These are phyloP conservation scores for Juglanconis sp. DNA, from an alignment of 2,329 filamentous ascomycete species.

Conservation along the genomic window DNA sequence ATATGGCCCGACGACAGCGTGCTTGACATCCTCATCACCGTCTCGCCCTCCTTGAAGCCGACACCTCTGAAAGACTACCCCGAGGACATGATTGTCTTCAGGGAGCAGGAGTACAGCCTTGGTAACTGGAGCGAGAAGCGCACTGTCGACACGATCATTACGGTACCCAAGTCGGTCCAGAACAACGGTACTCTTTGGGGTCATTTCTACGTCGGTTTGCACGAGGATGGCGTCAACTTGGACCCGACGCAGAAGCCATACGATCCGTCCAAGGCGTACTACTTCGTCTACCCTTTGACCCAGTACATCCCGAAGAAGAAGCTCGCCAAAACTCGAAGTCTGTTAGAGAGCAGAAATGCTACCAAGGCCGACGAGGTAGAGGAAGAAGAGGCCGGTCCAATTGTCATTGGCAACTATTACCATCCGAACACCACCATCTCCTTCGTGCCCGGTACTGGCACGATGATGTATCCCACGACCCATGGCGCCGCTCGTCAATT, in stretches of 20 bases:
- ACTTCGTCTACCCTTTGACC: slow-evolving; percentile 82
- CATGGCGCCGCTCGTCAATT: slow-evolving; percentile 75
- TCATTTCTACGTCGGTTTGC: slow-evolving; percentile 83
- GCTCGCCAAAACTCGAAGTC: slow-evolving; percentile 78
- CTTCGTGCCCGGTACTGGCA: slow-evolving; percentile 76
- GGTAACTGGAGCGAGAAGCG: slow-evolving; percentile 78
- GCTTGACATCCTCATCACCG: slow-evolving; percentile 80
- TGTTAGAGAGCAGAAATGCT: slow-evolving; percentile 58
- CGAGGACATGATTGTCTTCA: slow-evolving; percentile 67
- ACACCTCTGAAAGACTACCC: slow-evolving; percentile 64
- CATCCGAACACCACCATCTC: slow-evolving; percentile 92
- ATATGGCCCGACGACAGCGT: slow-evolving; percentile 81
- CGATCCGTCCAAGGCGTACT: slow-evolving; percentile 72
- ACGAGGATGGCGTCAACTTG: slow-evolving; percentile 59
- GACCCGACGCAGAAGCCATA: slow-evolving; percentile 73
- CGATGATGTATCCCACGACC: slow-evolving; percentile 62
- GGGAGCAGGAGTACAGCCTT: slow-evolving; percentile 76
- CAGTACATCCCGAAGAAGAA: slow-evolving; percentile 93
- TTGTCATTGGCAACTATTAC: slow-evolving; percentile 75
- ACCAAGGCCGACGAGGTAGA: slow-evolving; percentile 49
- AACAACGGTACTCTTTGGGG: slow-evolving; percentile 92
- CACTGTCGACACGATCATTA: slow-evolving; percentile 71
- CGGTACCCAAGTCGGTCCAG: slow-evolving; percentile 76
- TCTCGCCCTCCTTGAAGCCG: slow-evolving; percentile 71
- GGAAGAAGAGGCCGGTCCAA: slow-evolving; percentile 56